Evolutionary conservation across 495 filamentous ascomycete genomes (phyloP).

Genomic region (Sordaria brevicollis): DNA sequence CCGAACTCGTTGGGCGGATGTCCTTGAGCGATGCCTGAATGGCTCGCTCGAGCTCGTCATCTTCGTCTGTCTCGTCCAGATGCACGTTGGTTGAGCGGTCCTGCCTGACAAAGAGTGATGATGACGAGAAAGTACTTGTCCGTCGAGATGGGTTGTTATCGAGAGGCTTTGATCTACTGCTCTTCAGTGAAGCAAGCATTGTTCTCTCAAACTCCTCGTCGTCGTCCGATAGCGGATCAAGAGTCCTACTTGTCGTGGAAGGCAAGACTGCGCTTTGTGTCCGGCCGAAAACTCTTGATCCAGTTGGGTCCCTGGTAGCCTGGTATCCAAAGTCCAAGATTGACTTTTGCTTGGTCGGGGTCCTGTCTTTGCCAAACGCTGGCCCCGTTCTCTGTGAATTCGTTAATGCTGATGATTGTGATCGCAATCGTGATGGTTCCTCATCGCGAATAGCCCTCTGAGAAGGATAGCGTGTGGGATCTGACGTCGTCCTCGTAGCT

Average conservation of each 20-base stretch:
- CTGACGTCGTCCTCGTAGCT: not conserved
- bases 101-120: not conserved
- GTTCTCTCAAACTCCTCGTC: constrained; percentile 5
- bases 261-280: not conserved
- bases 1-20: not conserved
- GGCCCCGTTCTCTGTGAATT: not conserved
- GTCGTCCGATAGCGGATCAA: constrained; percentile 5
- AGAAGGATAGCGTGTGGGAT: not conserved
- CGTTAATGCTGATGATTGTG: not conserved
- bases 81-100: not conserved
- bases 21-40: not conserved
- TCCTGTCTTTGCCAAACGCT: not conserved
- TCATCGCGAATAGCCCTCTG: not conserved
- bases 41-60: not conserved
- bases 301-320: not conserved
- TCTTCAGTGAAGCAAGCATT: not conserved
- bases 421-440: not conserved
- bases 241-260: not conserved
- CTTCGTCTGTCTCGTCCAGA: not conserved
- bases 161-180: not conserved
- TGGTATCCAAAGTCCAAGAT: constrained; percentile 10
- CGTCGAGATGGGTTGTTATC: not conserved
- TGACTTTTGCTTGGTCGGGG: not conserved
- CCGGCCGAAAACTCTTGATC: not conserved
- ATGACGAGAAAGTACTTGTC: not conserved